A percentile compares a stretch with the other conserved stretches of the same genome.
Evolutionary conservation across 768 basidiomycete species (phyloP).

Genomic region (Termitomyces sp.): DNA sequence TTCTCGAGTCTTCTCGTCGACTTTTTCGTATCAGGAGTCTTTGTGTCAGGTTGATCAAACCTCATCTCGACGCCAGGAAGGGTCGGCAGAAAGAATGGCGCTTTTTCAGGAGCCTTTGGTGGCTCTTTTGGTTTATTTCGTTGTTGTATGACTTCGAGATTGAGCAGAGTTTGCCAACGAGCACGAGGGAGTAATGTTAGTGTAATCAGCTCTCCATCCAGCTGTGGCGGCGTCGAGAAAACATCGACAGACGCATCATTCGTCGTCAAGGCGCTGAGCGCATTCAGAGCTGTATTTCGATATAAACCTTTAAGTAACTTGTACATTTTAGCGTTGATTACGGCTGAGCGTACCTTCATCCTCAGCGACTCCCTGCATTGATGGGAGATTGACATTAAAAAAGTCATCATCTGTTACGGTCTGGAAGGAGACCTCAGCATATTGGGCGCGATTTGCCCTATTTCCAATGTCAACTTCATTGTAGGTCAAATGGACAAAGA

Average conservation of each 20-base stretch:
- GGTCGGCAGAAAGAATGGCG: constrained; percentile 96
- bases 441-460: constrained; percentile 97
- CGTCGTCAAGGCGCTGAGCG: constrained; percentile 59
- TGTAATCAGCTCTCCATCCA: constrained; percentile 90
- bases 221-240: constrained; percentile 83
- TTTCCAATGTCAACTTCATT: neutral
- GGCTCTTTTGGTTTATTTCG: constrained; percentile 96
- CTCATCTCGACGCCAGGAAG: constrained; percentile 83
- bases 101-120: constrained; percentile 91
- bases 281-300: constrained; percentile 56
- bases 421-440: constrained; percentile 78
- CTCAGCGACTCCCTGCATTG: constrained; percentile 77
- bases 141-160: constrained; percentile 94
- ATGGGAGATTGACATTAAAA: constrained; percentile 68
- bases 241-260: constrained; percentile 62
- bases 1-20: constrained; percentile 53
- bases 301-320: neutral
- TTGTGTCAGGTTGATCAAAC: constrained; percentile 57
- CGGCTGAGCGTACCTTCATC: constrained; percentile 62
- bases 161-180: constrained; percentile 95
- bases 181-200: constrained; percentile 89
- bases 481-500: neutral
- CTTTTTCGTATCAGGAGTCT: constrained; percentile 35
- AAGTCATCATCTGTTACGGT: constrained; percentile 77
- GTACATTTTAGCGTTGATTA: neutral